These are phyloP conservation scores for Eucalyptus lansdowneana DNA, from an alignment of 345 rosid species.

Conservation along the genomic window DNA sequence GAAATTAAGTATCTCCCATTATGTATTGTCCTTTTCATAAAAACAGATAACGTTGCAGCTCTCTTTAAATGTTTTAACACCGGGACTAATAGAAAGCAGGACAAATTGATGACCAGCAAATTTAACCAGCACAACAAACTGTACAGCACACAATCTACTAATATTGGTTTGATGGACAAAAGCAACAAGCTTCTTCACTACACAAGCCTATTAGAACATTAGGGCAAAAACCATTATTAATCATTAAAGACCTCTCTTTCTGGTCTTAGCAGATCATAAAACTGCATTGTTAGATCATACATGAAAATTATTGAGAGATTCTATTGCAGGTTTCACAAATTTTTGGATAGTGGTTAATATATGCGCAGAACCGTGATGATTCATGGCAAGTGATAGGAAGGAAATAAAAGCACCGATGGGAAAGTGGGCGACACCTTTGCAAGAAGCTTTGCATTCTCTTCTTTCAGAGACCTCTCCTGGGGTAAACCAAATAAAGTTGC, in stretches of 20 bases:
- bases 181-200: not conserved
- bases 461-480: conserved; percentile 34
- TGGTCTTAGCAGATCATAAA: not conserved
- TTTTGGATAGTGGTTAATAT: not conserved
- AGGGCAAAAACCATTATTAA: not conserved
- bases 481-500: not conserved
- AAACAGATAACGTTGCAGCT: not conserved
- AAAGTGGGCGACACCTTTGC: conserved; percentile 12
- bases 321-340: not conserved
- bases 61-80: not conserved
- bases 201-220: not conserved
- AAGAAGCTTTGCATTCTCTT: conserved; percentile 24
- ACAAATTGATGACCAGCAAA: not conserved
- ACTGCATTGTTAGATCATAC: not conserved
- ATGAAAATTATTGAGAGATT: not conserved
- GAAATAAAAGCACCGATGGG: not conserved
- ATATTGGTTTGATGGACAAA: not conserved
- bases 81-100: not conserved
- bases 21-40: not conserved
- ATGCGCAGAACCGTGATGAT: not conserved
- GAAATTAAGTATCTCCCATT: not conserved
- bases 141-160: not conserved
- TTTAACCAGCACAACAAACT: too few relatives aligned
- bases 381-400: not conserved
- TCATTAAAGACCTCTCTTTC: not conserved